A percentile compares a stretch with the other conserved stretches of the same genome.
These are phyloP conservation scores for Austroboletus eburneus DNA, from an alignment of 768 basidiomycete species.

Conservation along the genomic window DNA sequence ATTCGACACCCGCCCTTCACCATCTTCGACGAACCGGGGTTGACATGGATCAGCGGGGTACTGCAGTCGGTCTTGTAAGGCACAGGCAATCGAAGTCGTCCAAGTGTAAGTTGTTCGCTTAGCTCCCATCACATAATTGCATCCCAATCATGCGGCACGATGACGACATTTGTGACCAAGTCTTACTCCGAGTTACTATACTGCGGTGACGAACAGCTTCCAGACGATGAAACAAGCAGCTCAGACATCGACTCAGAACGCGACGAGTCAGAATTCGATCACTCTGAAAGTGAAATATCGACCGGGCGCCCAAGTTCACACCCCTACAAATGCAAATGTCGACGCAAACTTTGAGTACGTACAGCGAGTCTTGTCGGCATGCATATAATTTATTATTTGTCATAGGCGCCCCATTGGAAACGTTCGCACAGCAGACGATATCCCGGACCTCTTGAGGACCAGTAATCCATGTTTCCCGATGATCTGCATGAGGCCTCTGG, in stretches of 20 bases:
- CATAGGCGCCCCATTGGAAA: constrained; percentile 63
- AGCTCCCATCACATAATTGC: no score
- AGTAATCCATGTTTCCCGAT: constrained; percentile 65
- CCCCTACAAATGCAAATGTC: constrained; percentile 7
- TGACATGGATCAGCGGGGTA: no score
- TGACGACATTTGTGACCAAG: constrained; percentile 16
- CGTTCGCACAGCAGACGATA: constrained; percentile 49
- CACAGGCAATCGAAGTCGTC: no score
- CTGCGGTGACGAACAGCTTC: constrained; percentile 24
- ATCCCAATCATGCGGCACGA: no score
- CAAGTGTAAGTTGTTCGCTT: no score
- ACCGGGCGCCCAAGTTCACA: constrained; percentile 1
- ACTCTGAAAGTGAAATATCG: constrained; percentile 8
- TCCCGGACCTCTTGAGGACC: constrained; percentile 48
- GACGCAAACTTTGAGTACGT: constrained; percentile 23
- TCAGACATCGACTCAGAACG: constrained; percentile 1
- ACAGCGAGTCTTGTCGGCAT: no score
- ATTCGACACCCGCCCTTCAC: no score
- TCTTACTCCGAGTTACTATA: constrained; percentile 58
- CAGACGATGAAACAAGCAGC: constrained; percentile 10
- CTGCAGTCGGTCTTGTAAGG: no score
- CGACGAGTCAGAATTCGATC: constrained; percentile 9
- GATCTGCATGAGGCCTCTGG: constrained; percentile 73
- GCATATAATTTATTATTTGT: background rate
- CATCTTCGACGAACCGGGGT: no score